These are phyloP conservation scores for Aspergillus incahuasiensis DNA, from an alignment of 495 filamentous ascomycete genomes.

Conservation along the genomic window DNA sequence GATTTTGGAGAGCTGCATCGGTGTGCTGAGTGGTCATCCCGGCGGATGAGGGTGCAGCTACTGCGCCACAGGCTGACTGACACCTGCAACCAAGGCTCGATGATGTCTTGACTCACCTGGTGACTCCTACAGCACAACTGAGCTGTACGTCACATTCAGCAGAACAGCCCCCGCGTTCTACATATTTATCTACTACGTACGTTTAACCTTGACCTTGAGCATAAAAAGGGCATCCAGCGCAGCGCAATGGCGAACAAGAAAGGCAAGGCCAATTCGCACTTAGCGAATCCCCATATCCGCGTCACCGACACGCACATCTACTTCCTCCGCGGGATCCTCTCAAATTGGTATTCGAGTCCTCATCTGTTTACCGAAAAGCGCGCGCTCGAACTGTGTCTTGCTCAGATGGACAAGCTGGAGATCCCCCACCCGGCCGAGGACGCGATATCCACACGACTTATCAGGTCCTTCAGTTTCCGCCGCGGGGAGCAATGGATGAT, in stretches of 20 bases:
- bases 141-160: no score
- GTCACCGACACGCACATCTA: slow-evolving; percentile 12
- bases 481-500: slow-evolving; percentile 17
- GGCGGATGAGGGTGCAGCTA: background rate
- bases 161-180: no score
- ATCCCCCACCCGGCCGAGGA: slow-evolving; percentile 5
- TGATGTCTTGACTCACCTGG: background rate
- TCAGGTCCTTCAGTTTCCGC: slow-evolving; percentile 1
- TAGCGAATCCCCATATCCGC: background rate
- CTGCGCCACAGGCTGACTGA: background rate
- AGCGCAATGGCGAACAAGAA: background rate
- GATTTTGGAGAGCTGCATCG: no score
- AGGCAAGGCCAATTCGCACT: background rate
- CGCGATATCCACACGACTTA: slow-evolving; percentile 4
- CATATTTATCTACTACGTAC: no score
- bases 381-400: slow-evolving; percentile 8
- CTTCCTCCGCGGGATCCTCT: slow-evolving; percentile 12
- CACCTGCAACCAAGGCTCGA: background rate
- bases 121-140: no score
- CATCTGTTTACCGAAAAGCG: background rate
- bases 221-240: no score
- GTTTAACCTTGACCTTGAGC: no score
- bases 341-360: slow-evolving; percentile 10
- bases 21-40: no score
- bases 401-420: background rate